phyloP scores from a whole-genome alignment of 179 eudicot genomes.

The Beta corolliflora region DNA sequence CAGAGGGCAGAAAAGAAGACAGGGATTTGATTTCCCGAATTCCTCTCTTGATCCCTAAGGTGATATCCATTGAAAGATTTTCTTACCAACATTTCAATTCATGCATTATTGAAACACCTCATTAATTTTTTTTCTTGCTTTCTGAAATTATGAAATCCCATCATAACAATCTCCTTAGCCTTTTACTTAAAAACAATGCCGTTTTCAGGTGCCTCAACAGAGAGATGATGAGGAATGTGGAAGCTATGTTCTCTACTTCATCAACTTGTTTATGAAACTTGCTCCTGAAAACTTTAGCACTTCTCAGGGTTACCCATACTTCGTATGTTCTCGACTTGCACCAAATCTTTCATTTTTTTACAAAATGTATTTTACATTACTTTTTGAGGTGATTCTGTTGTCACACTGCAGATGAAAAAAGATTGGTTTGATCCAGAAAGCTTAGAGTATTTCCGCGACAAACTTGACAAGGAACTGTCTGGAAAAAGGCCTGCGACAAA shows the following conservation, averaged over 20 bases:
- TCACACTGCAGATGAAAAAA: constrained; percentile 23
- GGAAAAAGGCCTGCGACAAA: neutral
- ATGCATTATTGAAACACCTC: neutral
- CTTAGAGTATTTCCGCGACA: constrained; percentile 20
- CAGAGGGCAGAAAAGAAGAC: constrained; percentile 49
- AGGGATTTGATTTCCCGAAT: constrained; percentile 40
- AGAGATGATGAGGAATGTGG: constrained; percentile 34
- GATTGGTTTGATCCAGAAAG: constrained; percentile 25
- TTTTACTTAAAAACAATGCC: neutral
- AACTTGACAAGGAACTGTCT: constrained; percentile 27
- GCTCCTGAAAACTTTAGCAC: constrained; percentile 30
- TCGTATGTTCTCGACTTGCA: constrained; percentile 18
- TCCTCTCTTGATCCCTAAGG: constrained; percentile 69
- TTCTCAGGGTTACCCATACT: constrained; percentile 27
- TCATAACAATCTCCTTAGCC: neutral
- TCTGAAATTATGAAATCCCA: neutral
- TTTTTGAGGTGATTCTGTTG: neutral
- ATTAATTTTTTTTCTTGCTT: neutral
- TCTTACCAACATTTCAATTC: neutral
- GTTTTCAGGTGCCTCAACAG: constrained; percentile 37
- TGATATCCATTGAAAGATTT: neutral
- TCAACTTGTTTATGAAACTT: constrained; percentile 30
- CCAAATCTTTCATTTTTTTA: neutral
- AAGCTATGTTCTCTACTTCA: constrained; percentile 34
- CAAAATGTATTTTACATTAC: neutral